phyloP scores from a whole-genome alignment of 1,139 yeast genomes.

The Lipomyces yarrowii region DNA sequence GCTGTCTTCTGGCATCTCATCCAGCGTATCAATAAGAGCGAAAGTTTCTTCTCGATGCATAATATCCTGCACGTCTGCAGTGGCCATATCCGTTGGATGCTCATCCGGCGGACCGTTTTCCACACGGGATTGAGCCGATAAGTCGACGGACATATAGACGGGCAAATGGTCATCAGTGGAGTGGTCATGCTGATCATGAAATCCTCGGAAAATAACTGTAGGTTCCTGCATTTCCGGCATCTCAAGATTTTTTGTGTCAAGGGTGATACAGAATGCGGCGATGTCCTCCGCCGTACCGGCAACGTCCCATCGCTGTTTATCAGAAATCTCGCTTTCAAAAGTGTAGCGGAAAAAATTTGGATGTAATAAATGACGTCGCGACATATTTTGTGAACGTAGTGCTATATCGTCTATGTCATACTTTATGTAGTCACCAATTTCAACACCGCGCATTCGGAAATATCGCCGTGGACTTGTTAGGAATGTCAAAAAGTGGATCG shows the following conservation, averaged over 20 bases:
- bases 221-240: constrained; percentile 29
- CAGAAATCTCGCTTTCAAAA: constrained; percentile 49
- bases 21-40: constrained; percentile 12
- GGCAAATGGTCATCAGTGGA: constrained; percentile 11
- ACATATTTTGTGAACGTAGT: constrained; percentile 38
- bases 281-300: constrained; percentile 44
- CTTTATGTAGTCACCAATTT: constrained; percentile 36
- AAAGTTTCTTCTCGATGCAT: not conserved
- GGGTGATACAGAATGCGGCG: constrained; percentile 42
- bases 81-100: not conserved
- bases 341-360: constrained; percentile 50
- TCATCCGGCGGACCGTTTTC: not conserved
- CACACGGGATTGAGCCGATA: not conserved
- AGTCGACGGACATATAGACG: constrained; percentile 5
- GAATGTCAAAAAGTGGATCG: constrained; percentile 54
- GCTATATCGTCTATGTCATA: constrained; percentile 45
- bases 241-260: constrained; percentile 34
- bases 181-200: constrained; percentile 24
- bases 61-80: not conserved
- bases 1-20: constrained; percentile 24
- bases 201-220: constrained; percentile 28
- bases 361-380: constrained; percentile 50
- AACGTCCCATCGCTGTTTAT: constrained; percentile 42
- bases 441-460: constrained; percentile 34
- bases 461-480: constrained; percentile 49